Percentiles rank a stretch among this genome's conserved stretches.
phyloP scores from a whole-genome alignment of 106 monocot species.

The Agapanthus africanus region DNA sequence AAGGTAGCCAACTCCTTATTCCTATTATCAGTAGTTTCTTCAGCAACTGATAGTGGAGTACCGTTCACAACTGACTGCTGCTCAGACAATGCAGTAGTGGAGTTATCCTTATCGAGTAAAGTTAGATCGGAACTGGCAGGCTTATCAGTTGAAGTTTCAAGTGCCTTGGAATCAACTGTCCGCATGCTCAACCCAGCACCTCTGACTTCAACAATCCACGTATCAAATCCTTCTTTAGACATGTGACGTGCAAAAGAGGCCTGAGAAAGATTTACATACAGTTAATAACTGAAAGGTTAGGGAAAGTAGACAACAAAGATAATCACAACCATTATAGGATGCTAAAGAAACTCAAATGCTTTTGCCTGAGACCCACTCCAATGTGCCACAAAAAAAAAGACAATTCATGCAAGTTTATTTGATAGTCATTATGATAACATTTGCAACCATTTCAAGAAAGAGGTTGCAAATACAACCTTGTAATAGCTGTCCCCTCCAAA shows the following conservation, averaged over 20 bases:
- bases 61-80: conserved; percentile 11
- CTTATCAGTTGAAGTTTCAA: conserved; percentile 12
- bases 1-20: conserved; percentile 20
- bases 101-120: conserved; percentile 5
- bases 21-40: conserved; percentile 16
- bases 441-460: not conserved
- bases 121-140: conserved; percentile 11
- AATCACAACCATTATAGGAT: not conserved
- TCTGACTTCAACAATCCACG: conserved; percentile 95
- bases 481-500: not conserved
- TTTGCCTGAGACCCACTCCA: not conserved
- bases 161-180: conserved; percentile 17
- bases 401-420: too few species aligned
- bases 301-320: not conserved
- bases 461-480: not conserved
- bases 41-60: conserved; percentile 9
- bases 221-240: conserved; percentile 94
- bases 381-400: not conserved
- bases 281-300: not conserved
- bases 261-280: conserved; percentile 25
- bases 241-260: conserved; percentile 99
- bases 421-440: not conserved
- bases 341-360: not conserved
- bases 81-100: conserved; percentile 17
- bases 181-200: conserved; percentile 90